Conservation (phyloP, 345 rosid genomes). For the Salix suchowensis region DNA sequence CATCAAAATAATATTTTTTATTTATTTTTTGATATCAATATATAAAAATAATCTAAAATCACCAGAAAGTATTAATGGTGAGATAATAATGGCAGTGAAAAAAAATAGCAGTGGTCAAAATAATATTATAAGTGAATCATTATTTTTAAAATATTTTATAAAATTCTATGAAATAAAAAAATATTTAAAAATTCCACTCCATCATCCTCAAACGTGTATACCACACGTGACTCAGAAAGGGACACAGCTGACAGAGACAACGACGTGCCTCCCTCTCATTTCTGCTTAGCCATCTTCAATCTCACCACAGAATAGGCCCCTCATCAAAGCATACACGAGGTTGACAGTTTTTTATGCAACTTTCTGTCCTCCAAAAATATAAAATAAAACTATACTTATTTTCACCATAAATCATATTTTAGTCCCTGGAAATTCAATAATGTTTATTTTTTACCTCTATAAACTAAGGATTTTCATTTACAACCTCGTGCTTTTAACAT, state of each 20-base stretch:
- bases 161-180: no score
- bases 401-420: no score
- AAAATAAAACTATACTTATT: no score
- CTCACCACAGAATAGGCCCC: constrained; percentile 16
- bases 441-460: background rate
- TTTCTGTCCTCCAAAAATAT: background rate
- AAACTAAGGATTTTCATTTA: no score
- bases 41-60: no score
- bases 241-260: constrained; percentile 4
- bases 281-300: constrained; percentile 20
- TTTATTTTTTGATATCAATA: no score
- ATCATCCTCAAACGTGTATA: constrained; percentile 2
- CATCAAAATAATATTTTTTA: no score
- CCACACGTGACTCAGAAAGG: constrained; percentile 10
- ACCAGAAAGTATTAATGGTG: no score
- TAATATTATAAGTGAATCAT: no score
- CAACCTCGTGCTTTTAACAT: background rate
- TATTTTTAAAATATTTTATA: no score
- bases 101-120: no score
- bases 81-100: no score
- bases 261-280: constrained; percentile 19
- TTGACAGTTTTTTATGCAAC: constrained; percentile 19
- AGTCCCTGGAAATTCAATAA: background rate
- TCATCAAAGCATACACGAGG: constrained; percentile 10
- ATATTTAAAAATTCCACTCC: background rate